phyloP scores from a whole-genome alignment of 768 basidiomycete species.

The Boletus subcaerulescens region DNA sequence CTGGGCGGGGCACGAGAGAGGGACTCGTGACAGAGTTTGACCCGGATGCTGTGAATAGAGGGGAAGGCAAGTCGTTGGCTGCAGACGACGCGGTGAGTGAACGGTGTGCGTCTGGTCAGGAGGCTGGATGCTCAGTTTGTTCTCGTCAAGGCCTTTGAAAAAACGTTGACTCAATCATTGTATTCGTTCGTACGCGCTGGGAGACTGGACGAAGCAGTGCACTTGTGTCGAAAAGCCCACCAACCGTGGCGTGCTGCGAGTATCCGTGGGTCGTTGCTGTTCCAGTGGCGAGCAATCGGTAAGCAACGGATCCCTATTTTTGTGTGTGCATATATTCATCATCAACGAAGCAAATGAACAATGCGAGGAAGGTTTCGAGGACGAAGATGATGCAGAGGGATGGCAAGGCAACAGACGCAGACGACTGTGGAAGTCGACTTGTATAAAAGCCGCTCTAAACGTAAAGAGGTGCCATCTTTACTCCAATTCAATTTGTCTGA shows the following conservation, averaged over 20 bases:
- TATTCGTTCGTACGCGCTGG: constrained; percentile 84
- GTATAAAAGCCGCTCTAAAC: constrained; percentile 73
- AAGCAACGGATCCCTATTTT: constrained; percentile 19
- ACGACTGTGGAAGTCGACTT: constrained; percentile 85
- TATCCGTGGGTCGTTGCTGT: constrained; percentile 78
- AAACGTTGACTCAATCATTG: constrained; percentile 68
- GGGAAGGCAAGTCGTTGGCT: constrained; percentile 57
- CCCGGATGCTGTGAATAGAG: constrained; percentile 71
- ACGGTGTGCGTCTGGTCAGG: not conserved
- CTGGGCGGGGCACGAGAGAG: constrained; percentile 42
- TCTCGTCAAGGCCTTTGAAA: constrained; percentile 70
- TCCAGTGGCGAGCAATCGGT: constrained; percentile 75
- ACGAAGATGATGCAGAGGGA: constrained; percentile 40
- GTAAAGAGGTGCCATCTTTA: constrained; percentile 34
- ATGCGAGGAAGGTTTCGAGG: constrained; percentile 46
- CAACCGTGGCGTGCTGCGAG: constrained; percentile 93
- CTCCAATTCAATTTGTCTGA: constrained; percentile 3
- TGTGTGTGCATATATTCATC: constrained; percentile 31
- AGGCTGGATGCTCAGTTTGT: not conserved
- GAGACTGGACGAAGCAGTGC: constrained; percentile 79
- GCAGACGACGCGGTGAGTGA: constrained; percentile 73
- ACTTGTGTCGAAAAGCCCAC: constrained; percentile 75
- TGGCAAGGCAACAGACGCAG: constrained; percentile 78
- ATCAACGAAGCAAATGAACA: constrained; percentile 44
- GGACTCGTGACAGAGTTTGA: constrained; percentile 69